phyloP scores from a whole-genome alignment of 1,139 yeast species.

The Nakaseomyces delphensis region DNA sequence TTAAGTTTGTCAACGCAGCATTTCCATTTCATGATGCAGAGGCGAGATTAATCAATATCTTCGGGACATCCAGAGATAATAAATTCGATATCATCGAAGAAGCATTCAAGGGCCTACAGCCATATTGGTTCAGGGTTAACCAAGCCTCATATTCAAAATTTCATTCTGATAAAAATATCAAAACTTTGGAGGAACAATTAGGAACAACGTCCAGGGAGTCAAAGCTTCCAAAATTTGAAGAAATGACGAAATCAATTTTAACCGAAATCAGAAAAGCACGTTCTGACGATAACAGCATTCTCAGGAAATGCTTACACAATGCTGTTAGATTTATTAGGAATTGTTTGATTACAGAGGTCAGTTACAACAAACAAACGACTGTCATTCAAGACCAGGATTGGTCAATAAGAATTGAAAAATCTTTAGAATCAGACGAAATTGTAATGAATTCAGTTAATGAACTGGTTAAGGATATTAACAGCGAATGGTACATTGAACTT shows the following conservation, averaged over 20 bases:
- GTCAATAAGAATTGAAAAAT: slow-evolving; percentile 63
- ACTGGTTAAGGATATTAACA: slow-evolving; percentile 18
- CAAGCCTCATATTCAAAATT: slow-evolving; percentile 33
- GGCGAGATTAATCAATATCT: slow-evolving; percentile 59
- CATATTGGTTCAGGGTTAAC: slow-evolving; percentile 44
- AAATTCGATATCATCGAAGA: slow-evolving; percentile 73
- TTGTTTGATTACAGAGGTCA: slow-evolving; percentile 57
- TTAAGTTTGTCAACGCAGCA: slow-evolving; percentile 57
- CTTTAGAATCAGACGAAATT: slow-evolving; percentile 50
- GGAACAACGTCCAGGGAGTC: slow-evolving; percentile 33
- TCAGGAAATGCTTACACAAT: slow-evolving; percentile 33
- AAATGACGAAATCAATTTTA: slow-evolving; percentile 7
- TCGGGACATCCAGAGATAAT: slow-evolving; percentile 52
- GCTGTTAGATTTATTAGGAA: slow-evolving; percentile 45
- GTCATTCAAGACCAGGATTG: slow-evolving; percentile 67
- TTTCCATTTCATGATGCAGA: slow-evolving; percentile 62
- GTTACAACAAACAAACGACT: slow-evolving; percentile 44
- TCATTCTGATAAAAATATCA: slow-evolving; percentile 31
- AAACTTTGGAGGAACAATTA: slow-evolving; percentile 38
- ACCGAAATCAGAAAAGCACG: not conserved
- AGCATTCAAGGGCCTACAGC: slow-evolving; percentile 73
- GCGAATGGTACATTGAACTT: slow-evolving; percentile 21
- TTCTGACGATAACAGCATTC: slow-evolving; percentile 16
- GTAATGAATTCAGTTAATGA: slow-evolving; percentile 38
- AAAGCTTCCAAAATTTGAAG: slow-evolving; percentile 40